Evolutionary conservation across 108 stramenopile genomes (phyloP).

Genomic region (Nannochloropsis gaditana): DNA sequence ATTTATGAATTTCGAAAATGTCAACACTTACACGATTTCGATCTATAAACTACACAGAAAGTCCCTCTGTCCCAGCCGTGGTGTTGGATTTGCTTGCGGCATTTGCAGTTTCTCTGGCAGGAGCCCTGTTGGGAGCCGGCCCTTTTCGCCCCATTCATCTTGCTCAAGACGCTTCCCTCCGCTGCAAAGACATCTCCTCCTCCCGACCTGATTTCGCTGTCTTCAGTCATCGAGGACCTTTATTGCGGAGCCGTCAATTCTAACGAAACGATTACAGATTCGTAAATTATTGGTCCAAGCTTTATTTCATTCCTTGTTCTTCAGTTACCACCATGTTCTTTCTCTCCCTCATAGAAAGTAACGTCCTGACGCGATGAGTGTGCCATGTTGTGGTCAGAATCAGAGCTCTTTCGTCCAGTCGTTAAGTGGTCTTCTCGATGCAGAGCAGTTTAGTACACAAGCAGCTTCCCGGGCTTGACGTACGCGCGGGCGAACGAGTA

Average conservation of each 20-base stretch:
- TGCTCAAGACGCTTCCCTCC: neutral
- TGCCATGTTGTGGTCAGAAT: too few species aligned
- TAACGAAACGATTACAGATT: neutral
- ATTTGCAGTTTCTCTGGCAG: neutral
- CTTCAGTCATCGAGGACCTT: neutral
- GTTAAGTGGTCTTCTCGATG: too few species aligned
- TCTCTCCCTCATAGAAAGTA: neutral
- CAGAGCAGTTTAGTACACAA: neutral
- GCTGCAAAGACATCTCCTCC: neutral
- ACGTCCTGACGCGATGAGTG: too few species aligned
- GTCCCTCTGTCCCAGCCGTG: neutral
- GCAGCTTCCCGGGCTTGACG: neutral
- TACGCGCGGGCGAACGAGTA: neutral
- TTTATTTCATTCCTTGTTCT: neutral
- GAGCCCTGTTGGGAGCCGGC: neutral
- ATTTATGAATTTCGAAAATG: neutral
- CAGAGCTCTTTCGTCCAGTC: too few species aligned
- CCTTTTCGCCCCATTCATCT: neutral
- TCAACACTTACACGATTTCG: neutral
- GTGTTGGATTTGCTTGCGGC: neutral
- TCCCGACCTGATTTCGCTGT: neutral
- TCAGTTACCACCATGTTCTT: neutral
- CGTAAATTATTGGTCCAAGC: neutral
- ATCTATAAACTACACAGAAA: neutral
- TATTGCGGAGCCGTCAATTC: neutral